Evolutionary conservation across 257 asterid genomes (phyloP).

Genomic region (Solanum medicagineum): DNA sequence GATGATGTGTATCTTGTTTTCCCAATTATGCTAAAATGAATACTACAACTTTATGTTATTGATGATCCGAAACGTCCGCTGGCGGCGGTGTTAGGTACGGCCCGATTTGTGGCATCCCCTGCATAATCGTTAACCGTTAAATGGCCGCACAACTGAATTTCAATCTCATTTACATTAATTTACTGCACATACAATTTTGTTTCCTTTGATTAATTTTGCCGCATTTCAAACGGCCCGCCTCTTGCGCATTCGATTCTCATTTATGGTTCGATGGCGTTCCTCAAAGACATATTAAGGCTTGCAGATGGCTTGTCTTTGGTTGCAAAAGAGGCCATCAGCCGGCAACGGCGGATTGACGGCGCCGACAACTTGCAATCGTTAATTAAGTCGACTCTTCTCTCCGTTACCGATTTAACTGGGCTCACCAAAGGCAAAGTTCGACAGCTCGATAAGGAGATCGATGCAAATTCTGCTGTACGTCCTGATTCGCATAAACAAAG

Average conservation of each 20-base stretch:
- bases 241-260: neutral
- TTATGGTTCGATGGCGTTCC: conserved; percentile 22
- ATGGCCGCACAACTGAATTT: neutral
- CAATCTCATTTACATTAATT: neutral
- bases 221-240: neutral
- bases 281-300: conserved; percentile 48
- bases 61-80: neutral
- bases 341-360: conserved; percentile 1
- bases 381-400: conserved; percentile 41
- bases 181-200: neutral
- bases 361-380: conserved; percentile 21
- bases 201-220: neutral
- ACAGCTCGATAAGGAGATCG: conserved; percentile 9
- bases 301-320: conserved; percentile 66
- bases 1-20: no score
- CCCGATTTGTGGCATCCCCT: neutral
- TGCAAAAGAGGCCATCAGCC: conserved; percentile 46
- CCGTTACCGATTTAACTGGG: conserved; percentile 62
- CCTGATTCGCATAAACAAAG: neutral
- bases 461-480: neutral
- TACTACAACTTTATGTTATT: neutral
- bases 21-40: no score
- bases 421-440: conserved; percentile 63
- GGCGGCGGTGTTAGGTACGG: neutral
- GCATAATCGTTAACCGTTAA: neutral